Evolutionary conservation across 2,329 filamentous ascomycete genomes (phyloP).

Genomic region (Monilinia aucupariae): DNA sequence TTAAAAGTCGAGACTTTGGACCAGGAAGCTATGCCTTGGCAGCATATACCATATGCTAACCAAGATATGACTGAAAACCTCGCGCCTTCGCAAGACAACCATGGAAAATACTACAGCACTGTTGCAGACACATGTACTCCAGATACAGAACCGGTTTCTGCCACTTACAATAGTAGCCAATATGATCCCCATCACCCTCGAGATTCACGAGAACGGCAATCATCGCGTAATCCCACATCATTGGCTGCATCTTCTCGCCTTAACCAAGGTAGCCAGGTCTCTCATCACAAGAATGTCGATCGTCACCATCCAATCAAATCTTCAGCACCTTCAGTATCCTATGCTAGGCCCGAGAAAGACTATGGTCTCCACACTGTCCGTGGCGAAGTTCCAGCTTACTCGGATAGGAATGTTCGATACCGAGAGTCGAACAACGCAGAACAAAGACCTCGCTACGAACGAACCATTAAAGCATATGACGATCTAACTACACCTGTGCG

Average conservation of each 20-base stretch:
- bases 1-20: slow-evolving; percentile 5
- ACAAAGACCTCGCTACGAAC: slow-evolving; percentile 22
- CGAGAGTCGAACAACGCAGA: slow-evolving; percentile 23
- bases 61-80: slow-evolving; percentile 21
- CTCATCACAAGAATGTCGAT: neutral
- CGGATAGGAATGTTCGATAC: slow-evolving; percentile 22
- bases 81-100: slow-evolving; percentile 32
- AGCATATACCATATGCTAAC: slow-evolving; percentile 14
- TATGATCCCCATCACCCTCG: slow-evolving; percentile 30
- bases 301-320: neutral
- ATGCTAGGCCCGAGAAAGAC: slow-evolving; percentile 15
- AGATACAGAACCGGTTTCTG: slow-evolving; percentile 18
- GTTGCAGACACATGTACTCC: slow-evolving; percentile 17
- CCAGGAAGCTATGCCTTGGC: slow-evolving; percentile 2
- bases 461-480: slow-evolving; percentile 22
- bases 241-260: neutral
- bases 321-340: slow-evolving; percentile 2
- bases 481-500: slow-evolving; percentile 16
- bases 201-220: slow-evolving; percentile 19
- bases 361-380: slow-evolving; percentile 23
- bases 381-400: slow-evolving; percentile 22
- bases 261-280: neutral
- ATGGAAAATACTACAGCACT: slow-evolving; percentile 32
- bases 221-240: neutral
- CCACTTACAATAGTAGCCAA: slow-evolving; percentile 23